Conservation (phyloP, 805 yeast genomes). For the Schizosaccharomyces osmophilus region DNA sequence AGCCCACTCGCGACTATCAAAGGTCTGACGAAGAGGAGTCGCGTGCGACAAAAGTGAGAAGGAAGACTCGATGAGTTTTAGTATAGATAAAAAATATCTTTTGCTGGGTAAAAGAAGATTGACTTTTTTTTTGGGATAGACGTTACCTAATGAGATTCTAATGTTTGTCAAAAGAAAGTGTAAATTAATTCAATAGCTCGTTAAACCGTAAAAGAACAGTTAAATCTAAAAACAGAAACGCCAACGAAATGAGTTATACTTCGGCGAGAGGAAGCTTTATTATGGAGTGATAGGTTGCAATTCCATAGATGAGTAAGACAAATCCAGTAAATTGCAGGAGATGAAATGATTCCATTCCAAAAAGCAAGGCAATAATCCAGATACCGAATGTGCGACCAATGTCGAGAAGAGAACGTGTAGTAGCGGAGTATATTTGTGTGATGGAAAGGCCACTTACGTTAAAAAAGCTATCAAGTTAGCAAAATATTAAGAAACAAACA, state of each 20-base stretch:
- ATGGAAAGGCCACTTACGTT: conserved; percentile 50
- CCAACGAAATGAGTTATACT: background rate
- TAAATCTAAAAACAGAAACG: background rate
- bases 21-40: background rate
- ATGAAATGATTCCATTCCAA: conserved; percentile 57
- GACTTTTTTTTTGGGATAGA: too few species aligned
- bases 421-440: conserved; percentile 42
- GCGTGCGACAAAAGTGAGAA: background rate
- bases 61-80: background rate
- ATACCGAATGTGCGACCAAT: conserved; percentile 52
- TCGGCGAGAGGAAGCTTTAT: conserved; percentile 10
- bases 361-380: conserved; percentile 40
- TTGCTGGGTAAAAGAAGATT: too few species aligned
- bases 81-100: background rate
- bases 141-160: too few species aligned
- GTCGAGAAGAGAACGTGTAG: conserved; percentile 57
- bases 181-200: background rate
- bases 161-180: too few species aligned
- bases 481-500: background rate
- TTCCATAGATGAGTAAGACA: conserved; percentile 38
- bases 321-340: conserved; percentile 44
- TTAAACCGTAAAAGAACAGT: background rate
- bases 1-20: too few species aligned
- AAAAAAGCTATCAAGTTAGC: conserved; percentile 21
- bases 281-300: conserved; percentile 49